These are phyloP conservation scores for Neurospora crassa DNA, from an alignment of 2,329 filamentous ascomycete genomes.

Conservation along the genomic window DNA sequence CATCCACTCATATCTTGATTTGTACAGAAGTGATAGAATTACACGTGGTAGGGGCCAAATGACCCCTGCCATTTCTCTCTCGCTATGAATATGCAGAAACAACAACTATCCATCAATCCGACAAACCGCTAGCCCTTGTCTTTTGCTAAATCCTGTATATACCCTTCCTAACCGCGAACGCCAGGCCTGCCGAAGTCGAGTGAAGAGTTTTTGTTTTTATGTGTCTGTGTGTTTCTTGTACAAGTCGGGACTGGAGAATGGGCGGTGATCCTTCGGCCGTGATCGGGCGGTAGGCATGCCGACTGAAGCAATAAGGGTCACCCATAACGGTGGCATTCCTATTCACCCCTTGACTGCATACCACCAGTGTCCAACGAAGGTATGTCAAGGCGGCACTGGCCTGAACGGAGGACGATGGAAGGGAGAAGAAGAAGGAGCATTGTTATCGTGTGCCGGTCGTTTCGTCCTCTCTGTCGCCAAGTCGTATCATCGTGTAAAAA, in stretches of 20 bases:
- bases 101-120: background rate
- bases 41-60: background rate
- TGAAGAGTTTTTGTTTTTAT: constrained; percentile 16
- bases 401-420: background rate
- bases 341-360: background rate
- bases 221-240: background rate
- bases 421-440: background rate
- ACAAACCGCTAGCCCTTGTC: background rate
- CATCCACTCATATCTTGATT: background rate
- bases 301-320: background rate
- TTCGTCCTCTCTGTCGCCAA: background rate
- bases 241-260: background rate
- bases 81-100: background rate
- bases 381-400: background rate
- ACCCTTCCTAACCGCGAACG: constrained; percentile 12
- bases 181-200: constrained; percentile 19
- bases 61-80: background rate
- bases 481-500: background rate
- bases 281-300: background rate
- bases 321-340: background rate
- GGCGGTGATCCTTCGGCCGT: background rate
- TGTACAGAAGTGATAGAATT: background rate
- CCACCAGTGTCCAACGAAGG: background rate
- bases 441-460: background rate
- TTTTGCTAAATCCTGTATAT: constrained; percentile 4